Evolutionary conservation across 73 alveolate species (phyloP), one percentile per base, ranked within the genome.

Genomic region (Diophrys sp.): DNA sequence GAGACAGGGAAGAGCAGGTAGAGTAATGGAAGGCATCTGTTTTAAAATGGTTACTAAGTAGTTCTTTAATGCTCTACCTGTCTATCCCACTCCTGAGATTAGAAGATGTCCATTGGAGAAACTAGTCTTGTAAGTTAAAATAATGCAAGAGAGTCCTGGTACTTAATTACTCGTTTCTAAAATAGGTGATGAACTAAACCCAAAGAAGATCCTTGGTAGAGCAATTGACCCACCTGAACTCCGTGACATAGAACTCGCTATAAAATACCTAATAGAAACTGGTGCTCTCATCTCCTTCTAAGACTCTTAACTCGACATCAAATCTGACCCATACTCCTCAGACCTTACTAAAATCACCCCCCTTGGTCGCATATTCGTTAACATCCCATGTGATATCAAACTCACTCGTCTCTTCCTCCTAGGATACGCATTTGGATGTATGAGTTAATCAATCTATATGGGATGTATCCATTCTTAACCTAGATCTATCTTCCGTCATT

Each of bases 91-190:
- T 1, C 97, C 99, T 29, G 99, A 97, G 83, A 96, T 97, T 81
- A 79, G 91, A 30, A 90, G 99, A 89, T 87, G 99, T 44, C 99
- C 99, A 8, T 74, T 97, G 2, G 99, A 97, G 81, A 97, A 95
- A 31, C 94, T 97, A 11, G 95, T 97, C 31, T 88, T 97, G 69
- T 92, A 96, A 89, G 81, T 97, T 11, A 97, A 96, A 24, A 71
- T 71, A n/a, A n/a, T n/a, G n/a, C n/a, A n/a, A n/a, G n/a, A n/a
- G n/a, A n/a, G n/a, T n/a, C n/a, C n/a, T n/a, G n/a, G n/a, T n/a
- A n/a, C n/a, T n/a, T n/a, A n/a, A n/a, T n/a, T n/a, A n/a, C n/a
- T n/a, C n/a, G n/a, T n/a, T n/a, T n/a, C n/a, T n/a, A n/a, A n/a
- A 89, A 55, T 53, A 14, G 85, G 73, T 11, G 29, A 84, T 74